phyloP scores from a whole-genome alignment of 2,329 filamentous ascomycete genomes.

The Diaporthe humulicola region DNA sequence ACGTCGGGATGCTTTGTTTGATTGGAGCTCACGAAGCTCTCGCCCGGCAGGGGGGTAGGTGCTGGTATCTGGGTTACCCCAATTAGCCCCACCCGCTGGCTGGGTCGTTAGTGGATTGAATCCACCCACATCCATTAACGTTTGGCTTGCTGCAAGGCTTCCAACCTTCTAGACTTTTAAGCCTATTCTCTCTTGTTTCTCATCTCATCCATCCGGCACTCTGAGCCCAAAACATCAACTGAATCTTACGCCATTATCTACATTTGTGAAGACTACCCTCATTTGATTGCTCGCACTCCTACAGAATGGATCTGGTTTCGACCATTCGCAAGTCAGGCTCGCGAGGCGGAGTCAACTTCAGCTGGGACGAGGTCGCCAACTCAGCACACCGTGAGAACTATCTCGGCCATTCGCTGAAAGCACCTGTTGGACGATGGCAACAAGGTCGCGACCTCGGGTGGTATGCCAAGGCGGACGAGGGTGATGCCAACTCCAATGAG shows the following conservation, averaged over 20 bases:
- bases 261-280: neutral
- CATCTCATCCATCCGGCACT: neutral
- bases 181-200: neutral
- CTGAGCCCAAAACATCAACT: neutral
- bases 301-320: conserved; percentile 88
- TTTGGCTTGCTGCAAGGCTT: neutral
- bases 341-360: conserved; percentile 94
- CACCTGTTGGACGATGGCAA: conserved; percentile 93
- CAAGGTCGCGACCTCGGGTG: conserved; percentile 77
- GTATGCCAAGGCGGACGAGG: conserved; percentile 71
- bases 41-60: neutral
- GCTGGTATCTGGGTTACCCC: conserved; percentile 5
- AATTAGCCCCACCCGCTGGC: neutral
- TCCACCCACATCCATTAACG: neutral
- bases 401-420: conserved; percentile 92
- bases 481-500: conserved; percentile 63
- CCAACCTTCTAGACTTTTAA: neutral
- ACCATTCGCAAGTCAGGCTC: conserved; percentile 92
- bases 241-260: no score
- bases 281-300: neutral
- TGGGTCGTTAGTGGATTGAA: neutral
- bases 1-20: neutral
- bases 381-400: conserved; percentile 90
- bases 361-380: conserved; percentile 92
- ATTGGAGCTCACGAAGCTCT: conserved; percentile 7